Percentiles rank a stretch among this genome's conserved stretches.
Conservation (phyloP, 495 filamentous ascomycete species). For the Penicillium roqueforti region DNA sequence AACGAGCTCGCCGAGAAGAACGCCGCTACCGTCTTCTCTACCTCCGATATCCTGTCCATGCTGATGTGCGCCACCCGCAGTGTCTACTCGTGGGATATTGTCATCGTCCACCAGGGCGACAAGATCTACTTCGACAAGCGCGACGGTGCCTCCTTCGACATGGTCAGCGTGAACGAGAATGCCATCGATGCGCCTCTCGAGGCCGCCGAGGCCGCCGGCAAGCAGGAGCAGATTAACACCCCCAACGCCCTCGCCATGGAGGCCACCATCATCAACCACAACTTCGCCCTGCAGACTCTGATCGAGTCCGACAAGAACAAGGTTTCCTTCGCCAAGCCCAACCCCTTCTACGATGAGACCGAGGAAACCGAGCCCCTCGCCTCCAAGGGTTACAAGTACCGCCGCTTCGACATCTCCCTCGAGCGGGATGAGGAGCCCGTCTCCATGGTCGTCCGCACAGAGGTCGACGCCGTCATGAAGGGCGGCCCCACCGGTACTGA, state of each 20-base stretch:
- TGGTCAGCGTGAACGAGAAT: constrained; percentile 98
- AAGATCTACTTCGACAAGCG: constrained; percentile 99
- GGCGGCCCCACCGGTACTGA: constrained; percentile 76
- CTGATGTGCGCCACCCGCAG: constrained; percentile 96
- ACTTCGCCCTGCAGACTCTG: constrained; percentile 93
- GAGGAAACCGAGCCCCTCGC: constrained; percentile 92
- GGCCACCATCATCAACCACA: constrained; percentile 99
- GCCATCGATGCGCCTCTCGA: constrained; percentile 94
- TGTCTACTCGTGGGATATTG: constrained; percentile 96
- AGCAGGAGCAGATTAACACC: constrained; percentile 92
- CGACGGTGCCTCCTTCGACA: constrained; percentile 85
- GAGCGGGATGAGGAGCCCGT: constrained; percentile 88
- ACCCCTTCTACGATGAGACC: constrained; percentile 94
- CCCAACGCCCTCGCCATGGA: constrained; percentile 87
- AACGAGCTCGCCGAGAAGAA: constrained; percentile 96
- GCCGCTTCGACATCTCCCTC: constrained; percentile 88
- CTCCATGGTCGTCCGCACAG: constrained; percentile 89
- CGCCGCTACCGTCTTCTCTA: constrained; percentile 94
- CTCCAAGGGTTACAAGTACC: constrained; percentile 96
- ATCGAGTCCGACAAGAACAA: constrained; percentile 71
- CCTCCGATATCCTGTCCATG: constrained; percentile 95
- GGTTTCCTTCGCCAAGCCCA: constrained; percentile 77
- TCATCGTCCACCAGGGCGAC: constrained; percentile 83
- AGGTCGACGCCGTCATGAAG: constrained; percentile 93
- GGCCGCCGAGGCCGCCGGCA: constrained; percentile 68